Evolutionary conservation across 768 basidiomycete species (phyloP).

Genomic region (Lactarius indigo): DNA sequence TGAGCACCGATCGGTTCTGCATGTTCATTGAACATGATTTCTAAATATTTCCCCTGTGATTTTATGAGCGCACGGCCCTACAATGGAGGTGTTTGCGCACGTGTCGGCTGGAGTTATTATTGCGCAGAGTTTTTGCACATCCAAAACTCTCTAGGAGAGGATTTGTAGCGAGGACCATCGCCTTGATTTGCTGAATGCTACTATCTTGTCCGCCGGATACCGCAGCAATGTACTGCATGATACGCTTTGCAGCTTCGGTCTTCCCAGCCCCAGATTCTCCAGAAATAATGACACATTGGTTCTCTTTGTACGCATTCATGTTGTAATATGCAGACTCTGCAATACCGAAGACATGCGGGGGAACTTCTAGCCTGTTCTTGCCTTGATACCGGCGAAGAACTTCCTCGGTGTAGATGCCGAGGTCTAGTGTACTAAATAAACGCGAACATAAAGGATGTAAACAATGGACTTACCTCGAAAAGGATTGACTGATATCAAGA

Average conservation of each 20-base stretch:
- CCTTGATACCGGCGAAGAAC: slow-evolving; percentile 82
- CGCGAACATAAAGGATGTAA: background rate
- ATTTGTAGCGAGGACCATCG: slow-evolving; percentile 99
- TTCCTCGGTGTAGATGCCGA: slow-evolving; percentile 96
- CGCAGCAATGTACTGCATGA: slow-evolving; percentile 99
- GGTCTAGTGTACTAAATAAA: slow-evolving; percentile 49
- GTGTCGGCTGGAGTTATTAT: slow-evolving; percentile 98
- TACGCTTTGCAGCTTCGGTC: slow-evolving; percentile 97
- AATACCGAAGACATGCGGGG: slow-evolving; percentile 96
- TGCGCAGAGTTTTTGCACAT: slow-evolving; percentile 97
- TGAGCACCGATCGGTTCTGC: slow-evolving; percentile 97
- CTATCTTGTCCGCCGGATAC: slow-evolving; percentile 86
- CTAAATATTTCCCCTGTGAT: slow-evolving; percentile 90
- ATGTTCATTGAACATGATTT: slow-evolving; percentile 95
- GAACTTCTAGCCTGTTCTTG: slow-evolving; percentile 97
- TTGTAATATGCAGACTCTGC: slow-evolving; percentile 98
- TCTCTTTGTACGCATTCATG: slow-evolving; percentile 99
- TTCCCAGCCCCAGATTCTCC: slow-evolving; percentile 99
- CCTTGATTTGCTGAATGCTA: slow-evolving; percentile 96
- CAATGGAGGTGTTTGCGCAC: slow-evolving; percentile 45
- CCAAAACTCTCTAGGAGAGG: slow-evolving; percentile 97
- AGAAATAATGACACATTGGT: slow-evolving; percentile 99
- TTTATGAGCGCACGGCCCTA: slow-evolving; percentile 26
- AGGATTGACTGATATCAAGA: slow-evolving; percentile 98
- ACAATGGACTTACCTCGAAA: slow-evolving; percentile 64